Percentiles rank a stretch among this genome's conserved stretches.
These are phyloP conservation scores for Hammondia hammondi DNA, from an alignment of 169 alveolate genomes.

Conservation along the genomic window DNA sequence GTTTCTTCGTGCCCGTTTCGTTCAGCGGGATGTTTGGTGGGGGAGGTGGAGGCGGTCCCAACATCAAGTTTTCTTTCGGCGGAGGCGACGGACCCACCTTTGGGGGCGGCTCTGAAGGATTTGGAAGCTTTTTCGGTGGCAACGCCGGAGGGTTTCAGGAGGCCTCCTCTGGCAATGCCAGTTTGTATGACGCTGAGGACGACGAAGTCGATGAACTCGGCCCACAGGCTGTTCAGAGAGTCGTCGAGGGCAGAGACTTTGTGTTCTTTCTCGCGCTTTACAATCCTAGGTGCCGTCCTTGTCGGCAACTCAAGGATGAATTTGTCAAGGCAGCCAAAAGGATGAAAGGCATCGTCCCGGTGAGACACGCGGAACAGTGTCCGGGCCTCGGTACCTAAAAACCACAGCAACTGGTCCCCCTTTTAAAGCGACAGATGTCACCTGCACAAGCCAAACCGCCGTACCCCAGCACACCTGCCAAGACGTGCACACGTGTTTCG, in stretches of 20 bases:
- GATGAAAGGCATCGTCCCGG: slow-evolving; percentile 21
- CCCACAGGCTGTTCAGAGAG: neutral
- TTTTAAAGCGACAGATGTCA: neutral
- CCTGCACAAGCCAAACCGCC: too few relatives aligned
- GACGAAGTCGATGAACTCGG: neutral
- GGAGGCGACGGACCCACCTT: neutral
- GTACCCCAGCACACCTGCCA: too few relatives aligned
- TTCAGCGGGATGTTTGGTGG: neutral
- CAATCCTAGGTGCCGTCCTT: slow-evolving; percentile 22
- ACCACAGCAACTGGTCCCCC: too few relatives aligned
- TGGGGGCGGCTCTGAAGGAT: neutral
- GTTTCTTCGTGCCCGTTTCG: neutral
- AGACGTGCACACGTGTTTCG: too few relatives aligned
- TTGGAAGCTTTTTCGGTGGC: slow-evolving; percentile 4
- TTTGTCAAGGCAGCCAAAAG: slow-evolving; percentile 9
- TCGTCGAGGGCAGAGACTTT: neutral
- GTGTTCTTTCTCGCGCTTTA: neutral
- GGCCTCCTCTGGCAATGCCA: neutral
- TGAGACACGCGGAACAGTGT: neutral
- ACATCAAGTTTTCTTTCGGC: neutral
- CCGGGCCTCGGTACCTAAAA: too few relatives aligned
- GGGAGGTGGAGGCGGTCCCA: neutral
- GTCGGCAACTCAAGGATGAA: neutral
- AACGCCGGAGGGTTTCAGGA: neutral
- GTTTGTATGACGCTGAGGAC: neutral